Base-by-base conservation (phyloP, 2,329 filamentous ascomycete genomes). In the Paecilomyces sp. region DNA sequence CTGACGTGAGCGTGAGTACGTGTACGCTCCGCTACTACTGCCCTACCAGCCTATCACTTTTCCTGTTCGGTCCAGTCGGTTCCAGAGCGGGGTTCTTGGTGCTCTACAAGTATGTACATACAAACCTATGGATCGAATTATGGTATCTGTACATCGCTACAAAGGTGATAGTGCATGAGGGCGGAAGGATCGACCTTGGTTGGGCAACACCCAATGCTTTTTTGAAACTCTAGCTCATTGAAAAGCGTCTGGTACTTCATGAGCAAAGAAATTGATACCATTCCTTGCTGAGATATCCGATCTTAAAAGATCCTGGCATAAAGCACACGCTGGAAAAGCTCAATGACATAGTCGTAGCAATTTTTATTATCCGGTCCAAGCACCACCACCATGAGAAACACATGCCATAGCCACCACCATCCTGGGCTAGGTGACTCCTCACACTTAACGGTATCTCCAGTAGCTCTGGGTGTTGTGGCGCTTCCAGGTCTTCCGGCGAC, bases 401-500 rank as follows among this genome's bases (percentile, higher is more conserved):
- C 65, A 66, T 67, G 68, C 66, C 68, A 67, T 59, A 62, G 53
- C 68, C 68, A 67, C 65, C 62, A 60, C 60, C 67, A 63, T 68
- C 66, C 67, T 64, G 69, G 57, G 24, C 63, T 58, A 63, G 66
- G 66, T 66, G 66, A 65, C 64, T 61, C 61, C 66, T 62, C 66
- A 71, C 70, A 63, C 66, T 68, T 79, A 96, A 83, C 92, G 88
- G 90, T 97, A 97, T 81, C 92, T 88, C 92, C 93, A 97, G 80
- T 96, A 91, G 75, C 90, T 96, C 79, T 96, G 88, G 81, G 93
- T 99, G 90, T 99, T 99, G 87, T 96, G 92, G 80, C 90, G 88
- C 91, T 96, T 96, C 95, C 94, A 99, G 80, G 93, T 99, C 92
- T 99, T 97, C 86, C 95, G 93, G 81, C 94, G 88, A 76, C 94